A percentile compares a stretch with the other conserved stretches of the same genome.
Conservation (phyloP, 306 rosid genomes). For the Inga laurina region DNA sequence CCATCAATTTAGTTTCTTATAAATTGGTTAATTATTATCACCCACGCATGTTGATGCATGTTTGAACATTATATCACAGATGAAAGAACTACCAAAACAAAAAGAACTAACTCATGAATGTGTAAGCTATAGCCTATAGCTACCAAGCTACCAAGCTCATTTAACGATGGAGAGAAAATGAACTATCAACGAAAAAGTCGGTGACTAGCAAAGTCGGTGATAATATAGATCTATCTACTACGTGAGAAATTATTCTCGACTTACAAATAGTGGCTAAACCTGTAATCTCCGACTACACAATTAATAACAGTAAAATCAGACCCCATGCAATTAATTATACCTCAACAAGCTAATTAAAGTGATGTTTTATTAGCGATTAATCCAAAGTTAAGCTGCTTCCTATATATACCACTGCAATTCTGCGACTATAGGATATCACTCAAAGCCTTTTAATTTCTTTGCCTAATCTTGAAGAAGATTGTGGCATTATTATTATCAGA, state of each 20-base stretch:
- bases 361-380: not conserved
- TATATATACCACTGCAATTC: not conserved
- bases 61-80: not conserved
- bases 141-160: not conserved
- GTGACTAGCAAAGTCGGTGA: slow-evolving; percentile 35
- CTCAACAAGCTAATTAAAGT: not conserved
- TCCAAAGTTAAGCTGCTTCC: not conserved
- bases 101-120: not conserved
- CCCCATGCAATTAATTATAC: not conserved
- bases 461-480: not conserved
- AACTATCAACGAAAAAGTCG: slow-evolving; percentile 36
- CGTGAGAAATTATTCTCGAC: not conserved
- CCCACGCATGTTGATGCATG: not conserved
- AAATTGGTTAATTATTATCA: no score
- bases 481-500: not conserved
- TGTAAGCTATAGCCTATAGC: not conserved
- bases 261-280: slow-evolving; percentile 13
- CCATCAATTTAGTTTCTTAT: no score
- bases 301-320: not conserved
- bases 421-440: not conserved
- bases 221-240: not conserved
- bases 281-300: not conserved
- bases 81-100: not conserved
- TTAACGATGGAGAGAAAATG: not conserved
- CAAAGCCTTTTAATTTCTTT: not conserved